phyloP scores from a whole-genome alignment of 495 filamentous ascomycete genomes.

The Lasiosphaeria ovina region DNA sequence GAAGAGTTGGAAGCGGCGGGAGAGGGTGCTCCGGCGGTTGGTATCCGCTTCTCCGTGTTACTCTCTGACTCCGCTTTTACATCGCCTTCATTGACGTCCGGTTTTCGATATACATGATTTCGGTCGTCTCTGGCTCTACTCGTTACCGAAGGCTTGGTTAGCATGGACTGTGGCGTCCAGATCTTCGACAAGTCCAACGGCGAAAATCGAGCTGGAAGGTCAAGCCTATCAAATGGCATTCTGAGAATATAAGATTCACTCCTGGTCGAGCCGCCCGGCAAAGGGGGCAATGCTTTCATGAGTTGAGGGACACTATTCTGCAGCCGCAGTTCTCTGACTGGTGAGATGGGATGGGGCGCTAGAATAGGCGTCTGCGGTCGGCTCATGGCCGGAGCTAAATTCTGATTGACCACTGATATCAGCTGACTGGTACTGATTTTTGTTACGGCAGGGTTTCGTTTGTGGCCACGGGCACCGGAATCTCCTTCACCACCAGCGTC shows the following conservation, averaged over 20 bases:
- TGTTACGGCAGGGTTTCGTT: slow-evolving; percentile 12
- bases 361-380: slow-evolving; percentile 30
- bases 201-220: neutral
- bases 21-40: neutral
- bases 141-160: neutral
- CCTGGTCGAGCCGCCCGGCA: slow-evolving; percentile 28
- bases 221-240: neutral
- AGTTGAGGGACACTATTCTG: slow-evolving; percentile 51
- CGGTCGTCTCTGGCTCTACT: neutral
- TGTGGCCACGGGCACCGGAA: slow-evolving; percentile 9
- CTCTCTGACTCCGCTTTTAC: neutral
- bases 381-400: neutral
- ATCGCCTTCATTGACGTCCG: neutral
- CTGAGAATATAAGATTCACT: slow-evolving; percentile 14
- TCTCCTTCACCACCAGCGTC: neutral
- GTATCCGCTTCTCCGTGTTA: neutral
- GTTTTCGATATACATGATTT: neutral
- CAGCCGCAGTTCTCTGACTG: slow-evolving; percentile 43
- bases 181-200: slow-evolving; percentile 7
- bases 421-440: slow-evolving; percentile 9
- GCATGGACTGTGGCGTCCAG: slow-evolving; percentile 6
- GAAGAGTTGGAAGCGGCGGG: neutral
- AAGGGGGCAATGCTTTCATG: slow-evolving; percentile 49
- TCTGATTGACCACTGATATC: neutral
- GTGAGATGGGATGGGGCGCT: slow-evolving; percentile 47